A percentile compares a stretch with the other conserved stretches of the same genome.
phyloP scores from a whole-genome alignment of 805 yeast genomes.

The Kazachstania taianensis region DNA sequence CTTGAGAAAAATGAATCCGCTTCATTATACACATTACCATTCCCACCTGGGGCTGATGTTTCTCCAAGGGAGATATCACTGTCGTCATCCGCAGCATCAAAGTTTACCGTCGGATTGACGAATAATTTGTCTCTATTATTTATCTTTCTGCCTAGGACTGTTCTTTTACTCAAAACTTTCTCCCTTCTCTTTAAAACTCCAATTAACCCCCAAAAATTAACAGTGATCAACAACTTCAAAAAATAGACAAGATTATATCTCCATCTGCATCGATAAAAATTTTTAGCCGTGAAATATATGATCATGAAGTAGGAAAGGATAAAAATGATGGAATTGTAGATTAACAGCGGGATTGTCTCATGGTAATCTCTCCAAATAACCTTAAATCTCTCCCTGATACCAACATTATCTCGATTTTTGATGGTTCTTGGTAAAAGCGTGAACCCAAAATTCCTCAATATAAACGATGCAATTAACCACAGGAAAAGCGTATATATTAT shows the following conservation, averaged over 20 bases:
- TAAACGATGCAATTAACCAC: conserved; percentile 10
- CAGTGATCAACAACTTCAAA: conserved; percentile 21
- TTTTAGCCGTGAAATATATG: conserved; percentile 10
- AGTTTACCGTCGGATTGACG: conserved; percentile 18
- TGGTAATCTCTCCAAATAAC: conserved; percentile 21
- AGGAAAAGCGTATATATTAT: conserved; percentile 12
- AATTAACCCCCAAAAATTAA: conserved; percentile 28
- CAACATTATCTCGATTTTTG: conserved; percentile 1
- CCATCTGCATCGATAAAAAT: conserved; percentile 13
- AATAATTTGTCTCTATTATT: conserved; percentile 23
- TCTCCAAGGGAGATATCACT: background rate
- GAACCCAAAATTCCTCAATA: conserved; percentile 20
- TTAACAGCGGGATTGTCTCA: conserved; percentile 20
- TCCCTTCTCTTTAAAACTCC: conserved; percentile 24
- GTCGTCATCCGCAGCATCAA: conserved; percentile 1
- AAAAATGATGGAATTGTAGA: conserved; percentile 16
- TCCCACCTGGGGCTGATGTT: background rate
- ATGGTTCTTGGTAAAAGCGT: conserved; percentile 15
- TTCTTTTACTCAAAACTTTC: conserved; percentile 16
- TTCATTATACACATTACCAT: no score
- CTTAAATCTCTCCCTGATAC: conserved; percentile 6
- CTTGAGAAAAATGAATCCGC: no score
- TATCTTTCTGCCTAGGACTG: conserved; percentile 26
- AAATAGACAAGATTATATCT: conserved; percentile 16
- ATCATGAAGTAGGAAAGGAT: conserved; percentile 11